Conservation (phyloP, 1,284 basidiomycete genomes). For the Malassezia psittaci region DNA sequence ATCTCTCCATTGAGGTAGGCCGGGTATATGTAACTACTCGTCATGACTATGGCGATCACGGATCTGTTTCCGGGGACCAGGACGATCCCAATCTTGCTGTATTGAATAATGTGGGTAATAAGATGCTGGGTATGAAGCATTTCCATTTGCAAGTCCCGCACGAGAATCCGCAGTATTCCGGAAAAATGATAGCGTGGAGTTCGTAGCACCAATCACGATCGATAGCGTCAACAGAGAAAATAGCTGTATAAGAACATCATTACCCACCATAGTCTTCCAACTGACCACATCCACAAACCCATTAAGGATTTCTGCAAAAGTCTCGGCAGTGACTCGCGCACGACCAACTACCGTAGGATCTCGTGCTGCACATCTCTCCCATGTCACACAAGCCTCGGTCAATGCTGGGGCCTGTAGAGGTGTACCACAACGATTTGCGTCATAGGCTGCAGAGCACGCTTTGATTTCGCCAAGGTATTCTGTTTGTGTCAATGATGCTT, state of each 20-base stretch:
- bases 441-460: constrained; percentile 26
- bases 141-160: neutral
- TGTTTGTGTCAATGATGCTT: constrained; percentile 3
- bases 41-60: neutral
- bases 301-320: constrained; percentile 89
- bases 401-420: constrained; percentile 37
- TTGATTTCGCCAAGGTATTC: constrained; percentile 38
- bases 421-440: constrained; percentile 35
- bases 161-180: constrained; percentile 17
- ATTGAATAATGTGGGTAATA: constrained; percentile 1
- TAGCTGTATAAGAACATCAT: constrained; percentile 9
- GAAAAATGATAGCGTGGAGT: constrained; percentile 42
- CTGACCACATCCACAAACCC: constrained; percentile 91
- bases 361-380: constrained; percentile 93
- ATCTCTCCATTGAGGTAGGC: no score
- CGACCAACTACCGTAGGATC: constrained; percentile 81
- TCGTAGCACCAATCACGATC: constrained; percentile 40
- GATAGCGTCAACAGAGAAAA: constrained; percentile 37
- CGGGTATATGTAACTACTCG: constrained; percentile 1
- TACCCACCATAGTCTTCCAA: constrained; percentile 80
- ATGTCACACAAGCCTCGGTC: constrained; percentile 49
- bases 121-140: neutral
- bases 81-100: constrained; percentile 9
- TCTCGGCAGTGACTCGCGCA: constrained; percentile 79
- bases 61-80: neutral